Conservation (phyloP, 352 stramenopile species). For the Globisporangium nagaii region DNA sequence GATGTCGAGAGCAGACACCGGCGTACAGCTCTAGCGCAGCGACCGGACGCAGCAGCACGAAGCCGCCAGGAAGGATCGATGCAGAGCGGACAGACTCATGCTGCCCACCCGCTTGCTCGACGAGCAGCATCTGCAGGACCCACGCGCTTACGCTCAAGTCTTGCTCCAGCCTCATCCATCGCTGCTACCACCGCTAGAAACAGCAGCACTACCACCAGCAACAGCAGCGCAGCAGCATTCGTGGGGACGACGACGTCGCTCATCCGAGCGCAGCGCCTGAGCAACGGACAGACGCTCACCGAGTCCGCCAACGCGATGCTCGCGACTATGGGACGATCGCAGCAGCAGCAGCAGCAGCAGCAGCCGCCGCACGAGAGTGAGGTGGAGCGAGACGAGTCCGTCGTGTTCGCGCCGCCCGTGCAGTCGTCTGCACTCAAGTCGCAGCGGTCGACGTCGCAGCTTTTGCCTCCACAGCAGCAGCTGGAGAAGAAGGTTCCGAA, state of each 20-base stretch:
- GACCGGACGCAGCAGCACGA: background rate
- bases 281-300: slow-evolving; percentile 40
- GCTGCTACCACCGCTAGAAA: background rate
- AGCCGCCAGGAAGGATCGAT: background rate
- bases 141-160: slow-evolving; percentile 7
- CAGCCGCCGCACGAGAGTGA: background rate
- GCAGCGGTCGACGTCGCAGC: slow-evolving; percentile 30
- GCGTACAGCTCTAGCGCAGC: background rate
- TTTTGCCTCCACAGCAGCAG: slow-evolving; percentile 7
- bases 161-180: background rate
- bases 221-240: slow-evolving; percentile 18
- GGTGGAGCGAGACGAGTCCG: background rate
- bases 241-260: slow-evolving; percentile 64
- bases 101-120: background rate
- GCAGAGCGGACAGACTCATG: background rate
- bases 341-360: slow-evolving; percentile 9
- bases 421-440: slow-evolving; percentile 22
- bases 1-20: background rate
- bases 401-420: slow-evolving; percentile 8
- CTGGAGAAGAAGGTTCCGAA: slow-evolving; percentile 20
- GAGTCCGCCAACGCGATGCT: slow-evolving; percentile 45
- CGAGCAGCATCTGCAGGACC: slow-evolving; percentile 18
- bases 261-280: slow-evolving; percentile 49
- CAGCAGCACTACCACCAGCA: background rate
- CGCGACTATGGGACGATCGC: slow-evolving; percentile 21